These are phyloP conservation scores for Xylariales sp. DNA, from an alignment of 2,329 filamentous ascomycete genomes.

Conservation along the genomic window DNA sequence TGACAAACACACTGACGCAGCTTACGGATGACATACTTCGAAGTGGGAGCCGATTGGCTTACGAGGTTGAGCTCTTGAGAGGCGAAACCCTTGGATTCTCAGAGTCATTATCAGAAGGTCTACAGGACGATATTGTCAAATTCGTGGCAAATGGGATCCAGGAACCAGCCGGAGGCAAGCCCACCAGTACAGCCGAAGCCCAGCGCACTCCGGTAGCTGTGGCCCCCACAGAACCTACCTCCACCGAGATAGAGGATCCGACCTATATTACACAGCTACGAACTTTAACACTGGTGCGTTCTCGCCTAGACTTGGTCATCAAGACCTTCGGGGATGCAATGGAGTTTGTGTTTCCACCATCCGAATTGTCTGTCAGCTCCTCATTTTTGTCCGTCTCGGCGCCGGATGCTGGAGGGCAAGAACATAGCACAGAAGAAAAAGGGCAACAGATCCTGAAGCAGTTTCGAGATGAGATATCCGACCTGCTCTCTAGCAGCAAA, in stretches of 20 bases:
- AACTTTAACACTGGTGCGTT: slow-evolving; percentile 75
- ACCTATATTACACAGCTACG: slow-evolving; percentile 73
- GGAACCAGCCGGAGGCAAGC: slow-evolving; percentile 22
- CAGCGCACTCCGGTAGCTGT: slow-evolving; percentile 14
- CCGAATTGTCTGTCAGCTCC: slow-evolving; percentile 76
- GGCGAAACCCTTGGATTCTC: slow-evolving; percentile 80
- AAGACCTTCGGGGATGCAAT: slow-evolving; percentile 92
- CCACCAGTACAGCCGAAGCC: slow-evolving; percentile 9
- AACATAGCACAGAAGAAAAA: slow-evolving; percentile 75
- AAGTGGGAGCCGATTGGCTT: slow-evolving; percentile 81
- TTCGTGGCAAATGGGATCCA: slow-evolving; percentile 59
- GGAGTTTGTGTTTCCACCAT: slow-evolving; percentile 89
- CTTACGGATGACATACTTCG: slow-evolving; percentile 93
- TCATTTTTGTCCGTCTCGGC: slow-evolving; percentile 88
- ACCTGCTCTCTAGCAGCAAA: slow-evolving; percentile 53
- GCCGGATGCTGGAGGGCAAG: slow-evolving; percentile 62
- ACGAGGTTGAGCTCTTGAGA: slow-evolving; percentile 90
- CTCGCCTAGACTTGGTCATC: slow-evolving; percentile 84
- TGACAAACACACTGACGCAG: slow-evolving; percentile 78
- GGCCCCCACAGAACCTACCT: slow-evolving; percentile 10
- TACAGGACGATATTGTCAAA: slow-evolving; percentile 67
- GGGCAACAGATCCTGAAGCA: slow-evolving; percentile 74
- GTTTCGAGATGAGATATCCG: slow-evolving; percentile 67
- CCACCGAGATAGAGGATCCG: slow-evolving; percentile 34
- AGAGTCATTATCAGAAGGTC: slow-evolving; percentile 69